Conservation (phyloP, 2,329 filamentous ascomycete species). For the Paramyrothecium roridum region DNA sequence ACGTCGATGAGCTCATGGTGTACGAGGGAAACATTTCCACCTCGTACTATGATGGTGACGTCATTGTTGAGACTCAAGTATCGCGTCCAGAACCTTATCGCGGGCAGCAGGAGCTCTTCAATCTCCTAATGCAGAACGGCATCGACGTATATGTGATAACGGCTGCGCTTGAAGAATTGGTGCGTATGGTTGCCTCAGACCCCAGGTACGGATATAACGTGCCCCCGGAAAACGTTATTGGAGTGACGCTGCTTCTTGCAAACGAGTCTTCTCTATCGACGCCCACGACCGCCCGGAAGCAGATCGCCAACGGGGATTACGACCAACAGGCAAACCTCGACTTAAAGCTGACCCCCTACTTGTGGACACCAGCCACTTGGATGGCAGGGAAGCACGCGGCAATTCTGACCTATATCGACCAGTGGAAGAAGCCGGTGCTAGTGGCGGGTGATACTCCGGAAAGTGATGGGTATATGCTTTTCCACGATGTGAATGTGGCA, state of each 20-base stretch:
- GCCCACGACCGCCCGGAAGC: conserved; percentile 33
- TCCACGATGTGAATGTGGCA: conserved; percentile 38
- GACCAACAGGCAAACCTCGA: conserved; percentile 31
- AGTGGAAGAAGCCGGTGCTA: conserved; percentile 39
- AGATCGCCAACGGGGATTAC: conserved; percentile 34
- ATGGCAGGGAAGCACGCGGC: conserved; percentile 41
- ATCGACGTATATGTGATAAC: conserved; percentile 41
- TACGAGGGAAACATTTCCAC: conserved; percentile 31
- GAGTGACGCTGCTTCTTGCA: conserved; percentile 34
- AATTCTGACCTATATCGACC: conserved; percentile 37
- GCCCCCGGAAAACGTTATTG: conserved; percentile 38
- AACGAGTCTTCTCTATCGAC: conserved; percentile 18
- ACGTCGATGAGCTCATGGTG: conserved; percentile 44
- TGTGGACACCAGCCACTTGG: conserved; percentile 41
- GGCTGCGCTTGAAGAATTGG: conserved; percentile 39
- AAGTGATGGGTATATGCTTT: conserved; percentile 41
- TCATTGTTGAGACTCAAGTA: conserved; percentile 22
- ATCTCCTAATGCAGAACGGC: conserved; percentile 36
- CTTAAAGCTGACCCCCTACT: conserved; percentile 34
- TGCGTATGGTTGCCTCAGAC: conserved; percentile 42
- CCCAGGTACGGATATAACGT: conserved; percentile 43
- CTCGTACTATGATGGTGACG: conserved; percentile 31
- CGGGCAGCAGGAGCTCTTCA: conserved; percentile 40
- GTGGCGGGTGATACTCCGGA: conserved; percentile 39
- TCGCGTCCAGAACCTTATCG: conserved; percentile 32